phyloP scores from a whole-genome alignment of 192 early-diverging fungal genomes.

The Spizellomyces sp. region DNA sequence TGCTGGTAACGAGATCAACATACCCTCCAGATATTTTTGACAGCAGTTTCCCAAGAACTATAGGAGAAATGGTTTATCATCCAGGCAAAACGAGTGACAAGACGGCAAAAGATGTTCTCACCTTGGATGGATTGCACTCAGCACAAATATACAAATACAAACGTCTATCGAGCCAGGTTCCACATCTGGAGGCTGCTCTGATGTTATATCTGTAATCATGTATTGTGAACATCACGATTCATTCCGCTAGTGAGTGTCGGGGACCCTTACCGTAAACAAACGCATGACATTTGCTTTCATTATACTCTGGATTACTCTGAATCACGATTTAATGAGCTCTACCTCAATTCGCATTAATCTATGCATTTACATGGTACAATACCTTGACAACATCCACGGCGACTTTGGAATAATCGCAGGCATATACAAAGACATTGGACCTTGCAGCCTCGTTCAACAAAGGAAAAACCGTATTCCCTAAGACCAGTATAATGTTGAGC shows the following conservation, averaged over 20 bases:
- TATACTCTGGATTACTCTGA: constrained; percentile 57
- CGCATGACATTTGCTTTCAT: constrained; percentile 70
- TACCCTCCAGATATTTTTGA: constrained; percentile 79
- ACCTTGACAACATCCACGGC: constrained; percentile 93
- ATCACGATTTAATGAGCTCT: constrained; percentile 7
- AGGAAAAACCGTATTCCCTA: constrained; percentile 88
- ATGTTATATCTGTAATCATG: constrained; percentile 69
- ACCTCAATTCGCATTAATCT: background rate
- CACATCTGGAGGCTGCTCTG: constrained; percentile 71
- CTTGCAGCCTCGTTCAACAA: constrained; percentile 70
- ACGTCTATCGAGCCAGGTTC: constrained; percentile 86
- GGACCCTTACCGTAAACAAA: constrained; percentile 82
- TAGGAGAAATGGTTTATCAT: background rate
- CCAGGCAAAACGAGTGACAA: background rate
- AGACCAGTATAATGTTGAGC: constrained; percentile 7
- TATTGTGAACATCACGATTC: background rate
- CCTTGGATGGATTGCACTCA: constrained; percentile 85
- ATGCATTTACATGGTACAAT: background rate
- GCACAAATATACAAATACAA: constrained; percentile 91
- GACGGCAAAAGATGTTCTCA: background rate
- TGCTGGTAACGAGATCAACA: background rate
- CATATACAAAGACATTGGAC: constrained; percentile 83
- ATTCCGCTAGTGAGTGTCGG: background rate
- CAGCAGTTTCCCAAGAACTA: constrained; percentile 74
- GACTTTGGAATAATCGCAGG: constrained; percentile 86